Evolutionary conservation across 352 stramenopile genomes (phyloP), one percentile per base, ranked within the genome.

Genomic region (Globisporangium nagaii): DNA sequence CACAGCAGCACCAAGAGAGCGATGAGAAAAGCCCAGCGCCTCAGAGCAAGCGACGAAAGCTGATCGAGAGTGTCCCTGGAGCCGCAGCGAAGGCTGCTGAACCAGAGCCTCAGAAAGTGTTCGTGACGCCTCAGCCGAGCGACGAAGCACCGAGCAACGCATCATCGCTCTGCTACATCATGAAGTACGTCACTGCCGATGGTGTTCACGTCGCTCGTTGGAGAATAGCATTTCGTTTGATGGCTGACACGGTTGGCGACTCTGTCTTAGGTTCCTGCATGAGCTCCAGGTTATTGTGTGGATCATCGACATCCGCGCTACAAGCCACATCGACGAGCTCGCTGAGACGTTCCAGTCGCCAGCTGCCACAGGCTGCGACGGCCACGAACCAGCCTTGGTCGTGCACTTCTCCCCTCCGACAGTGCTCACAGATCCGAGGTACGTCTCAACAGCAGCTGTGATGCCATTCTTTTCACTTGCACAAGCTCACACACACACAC

Each of bases 281-380:
- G 53, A 52, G 19, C 51, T 74, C 2, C 64, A 72, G 50, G 61
- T 70, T 41, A 56, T 76, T 13, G 72, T 77, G 40, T 89, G 79
- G 79, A 60, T 89, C 50, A 63, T 89, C 34, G 79, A 89, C 43
- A 83, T 70, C 35, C 63, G 50, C 22, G 53, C 64, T 10, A 8
- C 11, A 2, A 27, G 62, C 7, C 53, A 79, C 43, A 48, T 88
- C n/a, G 17, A 57, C 3, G 54, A 57, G 2, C 65, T 86, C 17
- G 32, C 48, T 11, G 24, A 6, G 3, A 55, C 48, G 11, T 84
- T 71, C 30, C 46, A 47, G 46, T 12, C 25, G 5, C n/a, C 37
- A 24, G 41, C 48, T 45, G 36, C 17, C 32, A n/a, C 37, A 13
- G 57, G 32, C 4, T 83, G 72, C 32, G 19, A 34, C 7, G 20